Evolutionary conservation across 2,329 filamentous ascomycete genomes (phyloP).

Genomic region (Pseudopyricularia javanii): DNA sequence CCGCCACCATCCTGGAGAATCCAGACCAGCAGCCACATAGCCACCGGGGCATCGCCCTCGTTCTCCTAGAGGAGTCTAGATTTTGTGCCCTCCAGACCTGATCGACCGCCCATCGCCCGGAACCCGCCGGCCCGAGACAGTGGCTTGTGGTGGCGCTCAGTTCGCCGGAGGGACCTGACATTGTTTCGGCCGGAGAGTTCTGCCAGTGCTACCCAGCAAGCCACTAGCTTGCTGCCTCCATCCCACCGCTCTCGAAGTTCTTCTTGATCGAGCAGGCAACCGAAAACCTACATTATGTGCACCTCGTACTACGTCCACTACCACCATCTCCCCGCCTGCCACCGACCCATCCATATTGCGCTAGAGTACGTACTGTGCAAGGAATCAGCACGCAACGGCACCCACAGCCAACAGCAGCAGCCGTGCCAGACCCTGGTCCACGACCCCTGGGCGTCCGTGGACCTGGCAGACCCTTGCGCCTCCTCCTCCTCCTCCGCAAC

Average conservation of each 20-base stretch:
- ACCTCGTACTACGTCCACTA: slow-evolving; percentile 37
- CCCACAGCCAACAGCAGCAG: background rate
- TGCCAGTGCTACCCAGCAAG: background rate
- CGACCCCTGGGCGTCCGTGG: slow-evolving; percentile 16
- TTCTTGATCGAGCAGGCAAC: background rate
- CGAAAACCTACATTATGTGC: slow-evolving; percentile 26
- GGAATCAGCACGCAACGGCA: background rate
- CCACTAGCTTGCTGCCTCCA: background rate
- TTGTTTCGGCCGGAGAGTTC: background rate
- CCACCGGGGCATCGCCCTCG: no score
- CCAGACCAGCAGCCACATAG: no score
- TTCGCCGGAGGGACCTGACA: background rate
- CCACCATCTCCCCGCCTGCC: slow-evolving; percentile 21
- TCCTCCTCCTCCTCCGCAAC: slow-evolving; percentile 32
- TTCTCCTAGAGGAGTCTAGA: background rate
- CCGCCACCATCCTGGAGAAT: no score
- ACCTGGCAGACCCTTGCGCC: slow-evolving; percentile 29
- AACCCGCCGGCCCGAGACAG: background rate
- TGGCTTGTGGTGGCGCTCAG: background rate
- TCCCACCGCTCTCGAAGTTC: background rate
- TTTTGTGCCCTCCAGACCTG: background rate
- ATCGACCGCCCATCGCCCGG: background rate
- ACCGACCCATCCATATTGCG: slow-evolving; percentile 6
- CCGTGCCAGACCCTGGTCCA: slow-evolving; percentile 19
- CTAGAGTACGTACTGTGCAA: slow-evolving; percentile 10